These are phyloP conservation scores for Neocallimastix lanati DNA, from an alignment of 192 early-diverging fungal genomes.

Conservation along the genomic window DNA sequence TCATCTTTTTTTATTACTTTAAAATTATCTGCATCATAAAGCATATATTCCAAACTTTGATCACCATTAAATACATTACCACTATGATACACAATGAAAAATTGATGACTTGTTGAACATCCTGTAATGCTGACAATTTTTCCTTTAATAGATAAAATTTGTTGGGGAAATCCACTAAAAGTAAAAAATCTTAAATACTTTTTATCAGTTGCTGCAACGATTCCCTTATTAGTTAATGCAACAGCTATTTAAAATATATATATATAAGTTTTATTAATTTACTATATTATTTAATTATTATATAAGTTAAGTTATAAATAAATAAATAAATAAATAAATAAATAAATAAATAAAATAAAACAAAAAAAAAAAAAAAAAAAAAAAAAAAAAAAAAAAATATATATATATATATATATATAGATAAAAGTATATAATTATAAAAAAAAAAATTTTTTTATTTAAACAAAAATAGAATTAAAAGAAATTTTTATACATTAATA, in stretches of 20 bases:
- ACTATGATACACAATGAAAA: conserved; percentile 26
- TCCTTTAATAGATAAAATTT: conserved; percentile 43
- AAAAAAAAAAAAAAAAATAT: too few relatives aligned
- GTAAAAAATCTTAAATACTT: conserved; percentile 66
- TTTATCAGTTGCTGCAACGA: conserved; percentile 50
- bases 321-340: too few relatives aligned
- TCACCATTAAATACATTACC: conserved; percentile 25
- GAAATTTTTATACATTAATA: too few relatives aligned
- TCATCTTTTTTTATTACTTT: conserved; percentile 30
- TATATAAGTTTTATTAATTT: too few relatives aligned
- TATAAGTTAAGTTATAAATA: too few relatives aligned
- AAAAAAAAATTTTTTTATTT: too few relatives aligned
- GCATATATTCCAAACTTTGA: conserved; percentile 36
- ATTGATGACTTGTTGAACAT: conserved; percentile 2
- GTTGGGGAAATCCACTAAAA: conserved; percentile 56
- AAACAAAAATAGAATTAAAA: too few relatives aligned
- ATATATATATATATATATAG: too few relatives aligned
- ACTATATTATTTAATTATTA: too few relatives aligned
- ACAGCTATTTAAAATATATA: conserved; percentile 37
- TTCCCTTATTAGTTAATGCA: conserved; percentile 44
- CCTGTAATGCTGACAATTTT: conserved; percentile 19
- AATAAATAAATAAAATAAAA: too few relatives aligned
- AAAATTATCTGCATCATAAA: conserved; percentile 34
- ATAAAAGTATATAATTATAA: too few relatives aligned
- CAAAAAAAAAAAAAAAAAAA: too few relatives aligned